Conservation (phyloP, 2,329 filamentous ascomycete genomes). For the Rhinocladiella similis region DNA sequence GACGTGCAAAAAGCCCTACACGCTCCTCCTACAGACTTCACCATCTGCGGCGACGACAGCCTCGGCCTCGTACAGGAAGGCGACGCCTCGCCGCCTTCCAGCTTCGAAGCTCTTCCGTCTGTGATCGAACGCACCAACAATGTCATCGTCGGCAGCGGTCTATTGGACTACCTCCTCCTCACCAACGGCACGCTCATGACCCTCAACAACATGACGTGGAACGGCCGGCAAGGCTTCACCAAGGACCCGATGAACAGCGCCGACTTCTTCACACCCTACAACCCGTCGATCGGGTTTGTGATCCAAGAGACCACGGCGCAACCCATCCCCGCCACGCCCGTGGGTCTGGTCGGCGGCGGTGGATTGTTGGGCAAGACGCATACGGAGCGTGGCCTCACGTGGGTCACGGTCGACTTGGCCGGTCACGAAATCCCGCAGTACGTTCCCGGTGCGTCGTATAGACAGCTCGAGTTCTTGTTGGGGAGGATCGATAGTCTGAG, state of each 20-base stretch:
- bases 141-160: conserved; percentile 50
- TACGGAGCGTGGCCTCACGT: conserved; percentile 47
- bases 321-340: conserved; percentile 33
- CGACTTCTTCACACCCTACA: conserved; percentile 46
- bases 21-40: conserved; percentile 46
- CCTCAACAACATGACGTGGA: conserved; percentile 57
- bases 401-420: conserved; percentile 31
- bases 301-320: conserved; percentile 26
- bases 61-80: conserved; percentile 39
- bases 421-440: conserved; percentile 59
- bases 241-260: conserved; percentile 37
- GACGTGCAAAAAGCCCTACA: conserved; percentile 54
- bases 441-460: conserved; percentile 65
- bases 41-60: conserved; percentile 37
- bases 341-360: conserved; percentile 38
- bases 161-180: conserved; percentile 50
- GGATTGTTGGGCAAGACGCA: conserved; percentile 44
- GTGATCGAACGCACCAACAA: conserved; percentile 56
- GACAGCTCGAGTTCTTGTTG: conserved; percentile 73
- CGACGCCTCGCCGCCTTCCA: conserved; percentile 48
- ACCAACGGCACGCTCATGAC: conserved; percentile 55
- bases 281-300: conserved; percentile 40
- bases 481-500: conserved; percentile 52
- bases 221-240: conserved; percentile 50
- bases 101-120: conserved; percentile 18